These are phyloP conservation scores for Pythium guiyangense DNA, from an alignment of 352 stramenopile species.

Conservation along the genomic window DNA sequence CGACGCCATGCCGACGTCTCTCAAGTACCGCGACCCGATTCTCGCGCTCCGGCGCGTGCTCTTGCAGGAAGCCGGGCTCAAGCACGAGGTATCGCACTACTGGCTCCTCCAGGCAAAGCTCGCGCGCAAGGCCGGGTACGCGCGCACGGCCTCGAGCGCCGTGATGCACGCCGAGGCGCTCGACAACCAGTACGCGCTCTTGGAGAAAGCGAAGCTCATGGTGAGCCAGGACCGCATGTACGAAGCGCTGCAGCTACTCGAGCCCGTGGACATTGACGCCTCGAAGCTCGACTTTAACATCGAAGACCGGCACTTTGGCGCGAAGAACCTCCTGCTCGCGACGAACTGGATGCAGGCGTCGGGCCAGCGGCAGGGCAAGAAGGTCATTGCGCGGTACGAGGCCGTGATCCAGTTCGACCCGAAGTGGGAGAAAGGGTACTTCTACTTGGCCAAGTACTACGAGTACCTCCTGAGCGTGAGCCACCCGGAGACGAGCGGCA, in stretches of 20 bases:
- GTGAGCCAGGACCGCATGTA: constrained; percentile 82
- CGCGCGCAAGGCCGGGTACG: constrained; percentile 77
- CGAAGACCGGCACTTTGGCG: constrained; percentile 67
- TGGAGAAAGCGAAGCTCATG: constrained; percentile 82
- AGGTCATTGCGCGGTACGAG: constrained; percentile 93
- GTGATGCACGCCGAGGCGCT: constrained; percentile 83
- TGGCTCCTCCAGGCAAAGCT: constrained; percentile 84
- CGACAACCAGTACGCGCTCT: constrained; percentile 60
- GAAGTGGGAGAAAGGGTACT: constrained; percentile 93
- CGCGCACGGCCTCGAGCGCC: constrained; percentile 74
- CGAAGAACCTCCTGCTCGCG: constrained; percentile 89
- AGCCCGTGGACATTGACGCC: constrained; percentile 75
- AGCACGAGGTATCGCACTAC: constrained; percentile 66
- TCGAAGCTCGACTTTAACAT: constrained; percentile 72
- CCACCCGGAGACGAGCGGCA: constrained; percentile 35
- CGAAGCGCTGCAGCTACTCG: constrained; percentile 78
- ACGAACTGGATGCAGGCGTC: constrained; percentile 97
- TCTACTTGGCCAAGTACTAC: constrained; percentile 89
- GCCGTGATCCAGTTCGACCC: constrained; percentile 92
- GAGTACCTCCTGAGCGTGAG: constrained; percentile 86
- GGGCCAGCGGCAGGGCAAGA: constrained; percentile 90
- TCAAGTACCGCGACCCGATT: constrained; percentile 84
- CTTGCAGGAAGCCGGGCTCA: constrained; percentile 59
- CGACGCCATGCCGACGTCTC: constrained; percentile 60
- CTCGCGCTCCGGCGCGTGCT: constrained; percentile 77